A percentile compares a stretch with the other conserved stretches of the same genome.
Evolutionary conservation across 2,329 filamentous ascomycete species (phyloP).

Genomic region (Tolypocladium endophyticum): DNA sequence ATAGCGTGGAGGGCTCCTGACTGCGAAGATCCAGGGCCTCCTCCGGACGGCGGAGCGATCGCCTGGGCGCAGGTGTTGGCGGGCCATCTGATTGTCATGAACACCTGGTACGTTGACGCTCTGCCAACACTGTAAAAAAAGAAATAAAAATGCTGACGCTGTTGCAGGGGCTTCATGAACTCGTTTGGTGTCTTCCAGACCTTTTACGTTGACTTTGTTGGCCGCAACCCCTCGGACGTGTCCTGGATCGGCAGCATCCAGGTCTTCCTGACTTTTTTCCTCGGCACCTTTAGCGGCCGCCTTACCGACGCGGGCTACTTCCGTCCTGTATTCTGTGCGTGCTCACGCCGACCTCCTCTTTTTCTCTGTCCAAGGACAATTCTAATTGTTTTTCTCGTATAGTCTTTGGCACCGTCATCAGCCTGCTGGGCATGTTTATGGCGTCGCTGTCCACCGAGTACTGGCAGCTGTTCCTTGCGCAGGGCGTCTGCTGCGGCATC

Average conservation of each 20-base stretch:
- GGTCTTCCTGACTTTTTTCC: neutral
- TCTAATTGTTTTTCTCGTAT: neutral
- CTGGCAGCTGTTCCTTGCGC: neutral
- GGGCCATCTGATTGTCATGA: neutral
- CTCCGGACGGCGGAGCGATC: neutral
- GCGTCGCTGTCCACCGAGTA: neutral
- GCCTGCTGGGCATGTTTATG: neutral
- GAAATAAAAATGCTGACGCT: neutral
- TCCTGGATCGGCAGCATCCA: neutral
- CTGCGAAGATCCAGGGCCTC: neutral
- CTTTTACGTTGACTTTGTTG: neutral
- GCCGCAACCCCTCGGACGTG: neutral
- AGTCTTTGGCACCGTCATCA: neutral
- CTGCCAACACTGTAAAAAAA: neutral
- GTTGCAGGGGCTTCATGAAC: neutral
- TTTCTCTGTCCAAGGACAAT: neutral
- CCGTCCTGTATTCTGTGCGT: neutral
- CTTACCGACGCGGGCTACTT: neutral
- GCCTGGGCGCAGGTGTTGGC: neutral
- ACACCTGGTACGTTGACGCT: neutral
- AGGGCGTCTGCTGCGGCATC: neutral
- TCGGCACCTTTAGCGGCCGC: neutral
- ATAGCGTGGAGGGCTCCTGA: neutral
- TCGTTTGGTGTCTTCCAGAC: neutral
- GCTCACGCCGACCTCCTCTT: neutral